These are phyloP conservation scores for Ogataea thermomethanolica DNA, from an alignment of 805 yeast genomes.

Conservation along the genomic window DNA sequence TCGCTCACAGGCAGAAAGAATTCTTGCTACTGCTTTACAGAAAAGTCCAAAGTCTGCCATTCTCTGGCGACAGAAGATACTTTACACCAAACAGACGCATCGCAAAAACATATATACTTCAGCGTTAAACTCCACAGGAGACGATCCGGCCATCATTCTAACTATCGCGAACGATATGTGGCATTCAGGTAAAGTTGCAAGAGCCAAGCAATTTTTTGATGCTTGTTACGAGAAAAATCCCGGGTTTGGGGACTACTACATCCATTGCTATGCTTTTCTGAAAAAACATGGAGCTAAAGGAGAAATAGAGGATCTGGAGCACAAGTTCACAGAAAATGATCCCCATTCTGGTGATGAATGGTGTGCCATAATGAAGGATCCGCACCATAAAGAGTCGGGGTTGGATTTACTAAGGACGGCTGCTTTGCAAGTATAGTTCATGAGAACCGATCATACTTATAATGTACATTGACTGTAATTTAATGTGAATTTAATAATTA, in stretches of 20 bases:
- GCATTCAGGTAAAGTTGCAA: slow-evolving; percentile 57
- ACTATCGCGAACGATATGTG: slow-evolving; percentile 68
- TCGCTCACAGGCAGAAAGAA: slow-evolving; percentile 46
- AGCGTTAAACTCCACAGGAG: slow-evolving; percentile 66
- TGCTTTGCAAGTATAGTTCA: slow-evolving; percentile 7
- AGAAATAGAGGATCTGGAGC: slow-evolving; percentile 37
- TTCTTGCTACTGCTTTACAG: slow-evolving; percentile 57
- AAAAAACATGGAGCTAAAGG: slow-evolving; percentile 36
- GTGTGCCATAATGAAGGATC: slow-evolving; percentile 47
- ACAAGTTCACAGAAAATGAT: slow-evolving; percentile 39
- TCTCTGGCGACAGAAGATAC: slow-evolving; percentile 65
- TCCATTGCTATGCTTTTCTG: slow-evolving; percentile 53
- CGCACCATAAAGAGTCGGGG: slow-evolving; percentile 24
- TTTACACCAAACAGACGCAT: slow-evolving; percentile 38
- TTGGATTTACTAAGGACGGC: slow-evolving; percentile 20
- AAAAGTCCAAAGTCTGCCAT: slow-evolving; percentile 53
- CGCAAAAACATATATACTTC: slow-evolving; percentile 59
- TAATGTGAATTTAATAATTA: neutral
- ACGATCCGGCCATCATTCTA: slow-evolving; percentile 53
- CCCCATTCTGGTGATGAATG: slow-evolving; percentile 65
- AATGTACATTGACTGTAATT: too few relatives aligned
- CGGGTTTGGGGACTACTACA: slow-evolving; percentile 75
- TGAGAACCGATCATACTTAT: too few relatives aligned
- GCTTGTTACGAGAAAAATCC: slow-evolving; percentile 50
- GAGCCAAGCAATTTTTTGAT: slow-evolving; percentile 72